A percentile compares a stretch with the other conserved stretches of the same genome.
Evolutionary conservation across 768 basidiomycete genomes (phyloP).

Genomic region (Amanita phalloides): DNA sequence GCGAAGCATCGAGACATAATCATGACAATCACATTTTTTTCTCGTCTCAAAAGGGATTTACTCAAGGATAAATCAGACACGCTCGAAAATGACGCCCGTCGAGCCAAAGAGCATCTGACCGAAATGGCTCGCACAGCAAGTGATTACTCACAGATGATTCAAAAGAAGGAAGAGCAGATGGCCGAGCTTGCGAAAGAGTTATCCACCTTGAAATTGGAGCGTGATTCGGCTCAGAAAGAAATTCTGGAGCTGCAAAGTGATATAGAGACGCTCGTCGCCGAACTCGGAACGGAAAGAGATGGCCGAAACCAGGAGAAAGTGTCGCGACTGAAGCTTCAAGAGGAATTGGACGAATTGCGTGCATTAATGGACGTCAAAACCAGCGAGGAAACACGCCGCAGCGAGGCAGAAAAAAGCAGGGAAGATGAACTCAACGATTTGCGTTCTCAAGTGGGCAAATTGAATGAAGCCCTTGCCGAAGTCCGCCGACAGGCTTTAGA

Average conservation of each 20-base stretch:
- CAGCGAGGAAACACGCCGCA: constrained; percentile 74
- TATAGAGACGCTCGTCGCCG: constrained; percentile 51
- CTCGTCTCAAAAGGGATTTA: constrained; percentile 41
- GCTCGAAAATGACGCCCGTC: constrained; percentile 59
- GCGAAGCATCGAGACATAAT: constrained; percentile 12
- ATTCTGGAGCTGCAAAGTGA: constrained; percentile 61
- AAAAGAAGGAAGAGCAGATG: constrained; percentile 71
- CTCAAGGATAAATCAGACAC: constrained; percentile 47
- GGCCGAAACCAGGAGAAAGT: constrained; percentile 34
- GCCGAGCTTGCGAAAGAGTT: constrained; percentile 41
- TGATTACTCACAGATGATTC: constrained; percentile 66
- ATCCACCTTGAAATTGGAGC: constrained; percentile 41
- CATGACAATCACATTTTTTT: background rate
- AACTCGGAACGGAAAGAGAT: constrained; percentile 48
- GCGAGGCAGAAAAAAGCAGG: constrained; percentile 78
- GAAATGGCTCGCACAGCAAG: constrained; percentile 69
- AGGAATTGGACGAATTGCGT: constrained; percentile 81
- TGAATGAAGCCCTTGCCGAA: constrained; percentile 60
- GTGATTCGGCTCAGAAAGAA: constrained; percentile 42
- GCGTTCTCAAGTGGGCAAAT: constrained; percentile 45
- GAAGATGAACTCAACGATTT: constrained; percentile 75
- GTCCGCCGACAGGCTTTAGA: constrained; percentile 53
- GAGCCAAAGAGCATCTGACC: constrained; percentile 64
- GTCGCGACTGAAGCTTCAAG: constrained; percentile 54
- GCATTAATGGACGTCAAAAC: constrained; percentile 76